Evolutionary conservation across 2,329 filamentous ascomycete species (phyloP), one percentile per base, ranked within the genome.

Genomic region (Verticillium klebahnii): DNA sequence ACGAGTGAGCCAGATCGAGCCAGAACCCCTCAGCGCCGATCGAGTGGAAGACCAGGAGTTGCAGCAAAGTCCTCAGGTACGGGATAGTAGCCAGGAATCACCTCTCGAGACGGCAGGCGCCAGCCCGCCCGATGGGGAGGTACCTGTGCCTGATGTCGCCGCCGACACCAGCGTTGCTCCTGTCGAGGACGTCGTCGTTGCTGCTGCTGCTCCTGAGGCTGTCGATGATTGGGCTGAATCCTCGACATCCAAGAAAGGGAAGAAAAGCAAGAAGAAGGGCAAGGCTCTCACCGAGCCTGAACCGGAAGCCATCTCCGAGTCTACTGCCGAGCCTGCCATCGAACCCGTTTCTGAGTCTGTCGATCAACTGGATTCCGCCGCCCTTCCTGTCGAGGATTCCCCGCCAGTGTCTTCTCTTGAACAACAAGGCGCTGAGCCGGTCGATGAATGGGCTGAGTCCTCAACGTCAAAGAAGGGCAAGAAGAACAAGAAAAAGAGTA

Each of bases 401-500:
- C 9, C 11, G 19, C 45, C 45, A 11, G n/a, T 52, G 9, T 5
- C 45, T 25, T 14, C 56, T 40, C 34, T n/a, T 29, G 50, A 58
- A 7, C 29, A 29, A n/a, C 50, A 25, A 23, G 54, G 11, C 17
- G 34, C 8, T 23, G 50, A 54, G 29, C 4, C 36, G 23, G 5
- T 15, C 5, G 54, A 59, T 19, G 67, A 68, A 15, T 66, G 69
- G 54, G 58, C 60, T 7, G 61, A 67, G 4, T 36, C 61, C 4
- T 9, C 45, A 11, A 29, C 61, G 23, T 58, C 62, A 23, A 58
- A 58, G 25, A 58, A 58, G 57, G 15, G 57, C 25, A 58, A 58
- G 57, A 58, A 58, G n/a, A 58, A 58, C 23, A 58, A 58, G 37
- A 58, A 72, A 63, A 71, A 73, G 63, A 65, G 68, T 58, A 68